Conservation (phyloP, 768 basidiomycete genomes). For the Cubamyces sp. region DNA sequence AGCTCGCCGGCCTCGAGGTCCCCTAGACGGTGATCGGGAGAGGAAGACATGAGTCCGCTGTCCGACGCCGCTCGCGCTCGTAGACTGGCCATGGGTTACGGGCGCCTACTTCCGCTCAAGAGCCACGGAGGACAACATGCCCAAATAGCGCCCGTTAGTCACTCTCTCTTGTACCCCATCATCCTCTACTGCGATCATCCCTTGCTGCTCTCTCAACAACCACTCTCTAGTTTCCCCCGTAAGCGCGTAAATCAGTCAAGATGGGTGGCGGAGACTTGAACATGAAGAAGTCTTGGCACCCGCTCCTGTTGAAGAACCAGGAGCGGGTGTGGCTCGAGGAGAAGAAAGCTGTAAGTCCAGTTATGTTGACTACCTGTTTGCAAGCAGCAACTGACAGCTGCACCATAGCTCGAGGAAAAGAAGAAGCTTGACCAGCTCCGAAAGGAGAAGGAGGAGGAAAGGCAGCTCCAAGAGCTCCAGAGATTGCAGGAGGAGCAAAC, state of each 20-base stretch:
- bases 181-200: slow-evolving; percentile 14
- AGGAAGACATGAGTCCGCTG: slow-evolving; percentile 31
- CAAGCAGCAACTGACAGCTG: slow-evolving; percentile 1
- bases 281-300: slow-evolving; percentile 99
- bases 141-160: slow-evolving; percentile 36
- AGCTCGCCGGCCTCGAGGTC: slow-evolving; percentile 39
- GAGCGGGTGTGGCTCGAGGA: slow-evolving; percentile 99
- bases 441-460: slow-evolving; percentile 97
- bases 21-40: slow-evolving; percentile 30
- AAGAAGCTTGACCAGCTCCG: slow-evolving; percentile 96
- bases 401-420: slow-evolving; percentile 88
- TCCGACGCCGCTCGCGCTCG: slow-evolving; percentile 22
- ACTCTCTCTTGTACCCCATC: slow-evolving; percentile 11
- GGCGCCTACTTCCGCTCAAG: slow-evolving; percentile 10
- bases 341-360: slow-evolving; percentile 81
- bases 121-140: slow-evolving; percentile 33
- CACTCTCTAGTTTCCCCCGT: slow-evolving; percentile 12
- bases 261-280: slow-evolving; percentile 99
- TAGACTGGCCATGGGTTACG: slow-evolving; percentile 18
- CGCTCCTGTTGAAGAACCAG: slow-evolving; percentile 97
- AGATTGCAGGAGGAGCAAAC: slow-evolving; percentile 94
- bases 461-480: slow-evolving; percentile 95
- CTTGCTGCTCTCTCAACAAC: slow-evolving; percentile 21
- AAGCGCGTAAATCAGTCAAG: slow-evolving; percentile 46
- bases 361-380: background rate